phyloP scores from a whole-genome alignment of 257 asterid genomes.

The Hygrophila difformis region DNA sequence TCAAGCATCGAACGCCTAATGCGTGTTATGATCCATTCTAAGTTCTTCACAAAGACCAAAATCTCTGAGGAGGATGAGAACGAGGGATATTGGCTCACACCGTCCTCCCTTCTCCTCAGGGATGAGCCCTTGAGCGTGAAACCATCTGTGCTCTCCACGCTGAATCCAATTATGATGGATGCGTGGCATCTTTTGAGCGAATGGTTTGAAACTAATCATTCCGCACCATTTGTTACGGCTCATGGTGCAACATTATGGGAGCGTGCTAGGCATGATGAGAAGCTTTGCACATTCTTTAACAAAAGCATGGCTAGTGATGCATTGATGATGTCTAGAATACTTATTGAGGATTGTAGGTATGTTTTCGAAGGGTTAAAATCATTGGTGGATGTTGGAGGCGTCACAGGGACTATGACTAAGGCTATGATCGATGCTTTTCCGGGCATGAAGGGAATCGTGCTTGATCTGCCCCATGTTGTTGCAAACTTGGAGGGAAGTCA shows the following conservation, averaged over 20 bases:
- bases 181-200: conserved; percentile 13
- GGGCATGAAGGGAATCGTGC: conserved; percentile 9
- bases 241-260: conserved; percentile 6
- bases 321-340: not conserved
- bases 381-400: conserved; percentile 15
- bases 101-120: conserved; percentile 8
- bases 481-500: not conserved
- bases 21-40: conserved; percentile 13
- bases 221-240: conserved; percentile 4
- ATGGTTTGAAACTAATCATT: conserved; percentile 11
- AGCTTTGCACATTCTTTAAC: not conserved
- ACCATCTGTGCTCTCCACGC: not conserved
- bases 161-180: not conserved
- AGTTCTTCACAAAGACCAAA: conserved; percentile 7
- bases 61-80: not conserved
- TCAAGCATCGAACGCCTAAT: conserved; percentile 14
- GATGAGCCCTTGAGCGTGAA: conserved; percentile 11
- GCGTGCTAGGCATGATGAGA: not conserved
- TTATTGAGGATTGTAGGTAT: conserved; percentile 3
- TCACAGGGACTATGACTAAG: not conserved
- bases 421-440: not conserved
- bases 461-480: conserved; percentile 16
- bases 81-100: conserved; percentile 11
- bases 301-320: conserved; percentile 14
- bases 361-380: conserved; percentile 13